phyloP scores from a whole-genome alignment of 2,329 filamentous ascomycete species.

The Pseudocercospora fijiensis region DNA sequence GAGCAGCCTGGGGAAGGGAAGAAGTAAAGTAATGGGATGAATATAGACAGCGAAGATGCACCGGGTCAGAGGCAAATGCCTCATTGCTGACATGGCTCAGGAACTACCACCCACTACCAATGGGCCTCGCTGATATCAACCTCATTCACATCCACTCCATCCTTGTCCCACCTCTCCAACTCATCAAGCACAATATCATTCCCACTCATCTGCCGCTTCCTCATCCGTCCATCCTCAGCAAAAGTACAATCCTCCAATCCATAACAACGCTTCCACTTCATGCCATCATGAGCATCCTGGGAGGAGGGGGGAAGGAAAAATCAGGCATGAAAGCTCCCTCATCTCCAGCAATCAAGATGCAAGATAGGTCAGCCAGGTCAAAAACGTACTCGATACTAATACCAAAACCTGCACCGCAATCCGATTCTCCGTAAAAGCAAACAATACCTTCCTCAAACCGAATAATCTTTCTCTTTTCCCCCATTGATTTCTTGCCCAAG shows the following conservation, averaged over 20 bases:
- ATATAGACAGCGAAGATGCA: too few relatives aligned
- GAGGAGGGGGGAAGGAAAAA: too few relatives aligned
- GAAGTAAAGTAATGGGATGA: not conserved
- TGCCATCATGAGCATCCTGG: conserved; percentile 61
- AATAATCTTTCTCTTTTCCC: conserved; percentile 68
- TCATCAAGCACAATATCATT: conserved; percentile 66
- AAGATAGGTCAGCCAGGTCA: not conserved
- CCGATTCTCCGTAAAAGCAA: conserved; percentile 70
- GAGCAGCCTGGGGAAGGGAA: conserved; percentile 27
- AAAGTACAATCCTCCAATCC: conserved; percentile 81
- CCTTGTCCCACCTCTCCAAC: conserved; percentile 66
- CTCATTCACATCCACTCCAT: conserved; percentile 66
- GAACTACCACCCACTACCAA: conserved; percentile 57
- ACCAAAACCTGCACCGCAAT: conserved; percentile 75
- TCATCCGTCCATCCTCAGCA: conserved; percentile 66
- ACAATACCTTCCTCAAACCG: conserved; percentile 79
- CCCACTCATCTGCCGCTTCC: conserved; percentile 73
- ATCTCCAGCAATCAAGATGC: too few relatives aligned
- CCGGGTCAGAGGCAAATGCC: not conserved
- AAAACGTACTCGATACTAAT: conserved; percentile 70
- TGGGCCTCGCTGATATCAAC: conserved; percentile 67
- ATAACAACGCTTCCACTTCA: conserved; percentile 77
- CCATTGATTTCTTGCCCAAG: conserved; percentile 72
- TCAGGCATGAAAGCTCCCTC: too few relatives aligned
- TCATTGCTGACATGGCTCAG: not conserved